Conservation (phyloP, 129 eudicot genomes). For the Flaveria linearis region DNA sequence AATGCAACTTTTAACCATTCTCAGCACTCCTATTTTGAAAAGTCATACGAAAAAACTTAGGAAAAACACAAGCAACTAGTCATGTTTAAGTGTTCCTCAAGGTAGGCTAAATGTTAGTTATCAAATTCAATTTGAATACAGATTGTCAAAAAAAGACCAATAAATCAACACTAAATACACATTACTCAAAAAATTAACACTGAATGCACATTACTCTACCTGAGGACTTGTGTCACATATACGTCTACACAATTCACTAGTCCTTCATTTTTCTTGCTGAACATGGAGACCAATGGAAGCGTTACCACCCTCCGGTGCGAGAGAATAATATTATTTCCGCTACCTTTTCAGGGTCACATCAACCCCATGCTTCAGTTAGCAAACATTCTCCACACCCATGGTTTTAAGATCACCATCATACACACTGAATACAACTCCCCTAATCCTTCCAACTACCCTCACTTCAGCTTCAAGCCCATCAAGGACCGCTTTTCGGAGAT, state of each 20-base stretch:
- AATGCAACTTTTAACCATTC: no score
- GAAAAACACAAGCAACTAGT: no score
- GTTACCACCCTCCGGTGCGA: not conserved
- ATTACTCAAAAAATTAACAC: no score
- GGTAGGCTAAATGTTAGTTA: no score
- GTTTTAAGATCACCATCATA: slow-evolving; percentile 47
- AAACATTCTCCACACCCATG: slow-evolving; percentile 44
- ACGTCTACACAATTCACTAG: not conserved
- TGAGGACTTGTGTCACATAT: no score
- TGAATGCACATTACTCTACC: no score
- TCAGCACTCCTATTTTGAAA: no score
- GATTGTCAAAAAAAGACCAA: no score
- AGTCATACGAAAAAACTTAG: no score
- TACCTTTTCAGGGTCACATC: slow-evolving; percentile 51
- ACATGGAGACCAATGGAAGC: slow-evolving; percentile 16
- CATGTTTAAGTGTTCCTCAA: no score
- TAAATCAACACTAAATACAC: no score
- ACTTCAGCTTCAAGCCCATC: slow-evolving; percentile 41
- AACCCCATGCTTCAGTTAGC: slow-evolving; percentile 65
- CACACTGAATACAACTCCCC: slow-evolving; percentile 42
- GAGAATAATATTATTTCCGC: slow-evolving; percentile 40
- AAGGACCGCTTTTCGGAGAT: slow-evolving; percentile 33
- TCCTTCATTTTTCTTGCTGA: not conserved
- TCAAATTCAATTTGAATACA: no score
- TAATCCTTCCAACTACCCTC: slow-evolving; percentile 33